Conservation (phyloP, 306 rosid genomes). For the Rosa multiflora region DNA sequence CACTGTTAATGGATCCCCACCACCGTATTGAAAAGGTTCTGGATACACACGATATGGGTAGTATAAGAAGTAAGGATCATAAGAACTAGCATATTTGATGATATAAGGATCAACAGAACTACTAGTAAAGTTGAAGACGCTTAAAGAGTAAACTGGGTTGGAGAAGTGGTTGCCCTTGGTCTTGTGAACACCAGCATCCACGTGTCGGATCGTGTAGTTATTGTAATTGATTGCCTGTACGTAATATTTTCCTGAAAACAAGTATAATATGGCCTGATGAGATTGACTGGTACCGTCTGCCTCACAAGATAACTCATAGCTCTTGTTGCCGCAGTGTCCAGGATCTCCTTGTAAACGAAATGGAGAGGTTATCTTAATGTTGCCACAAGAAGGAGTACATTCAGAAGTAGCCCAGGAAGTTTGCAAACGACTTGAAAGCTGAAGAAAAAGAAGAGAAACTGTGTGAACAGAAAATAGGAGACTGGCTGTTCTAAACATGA, state of each 20-base stretch:
- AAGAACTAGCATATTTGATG: too few relatives aligned
- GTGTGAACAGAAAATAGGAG: background rate
- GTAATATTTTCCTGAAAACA: background rate
- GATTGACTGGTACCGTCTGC: background rate
- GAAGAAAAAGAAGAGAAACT: background rate
- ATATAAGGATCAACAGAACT: too few relatives aligned
- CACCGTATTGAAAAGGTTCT: too few relatives aligned
- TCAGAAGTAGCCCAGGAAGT: background rate
- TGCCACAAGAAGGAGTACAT: constrained; percentile 5
- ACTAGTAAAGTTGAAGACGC: too few relatives aligned
- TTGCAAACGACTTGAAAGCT: background rate
- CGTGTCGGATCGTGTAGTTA: background rate
- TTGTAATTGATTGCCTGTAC: background rate
- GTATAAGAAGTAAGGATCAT: too few relatives aligned
- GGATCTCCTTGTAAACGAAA: background rate
- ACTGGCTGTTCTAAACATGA: background rate
- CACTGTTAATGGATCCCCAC: too few relatives aligned
- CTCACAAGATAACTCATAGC: background rate
- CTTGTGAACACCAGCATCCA: background rate
- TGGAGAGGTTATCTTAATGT: background rate
- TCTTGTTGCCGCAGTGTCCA: background rate
- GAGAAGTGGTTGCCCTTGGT: background rate
- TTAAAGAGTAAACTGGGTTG: background rate
- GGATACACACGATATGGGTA: too few relatives aligned
- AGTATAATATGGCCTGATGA: background rate